phyloP scores from a whole-genome alignment of 1,284 basidiomycete genomes.

The Chalciporus sp. region DNA sequence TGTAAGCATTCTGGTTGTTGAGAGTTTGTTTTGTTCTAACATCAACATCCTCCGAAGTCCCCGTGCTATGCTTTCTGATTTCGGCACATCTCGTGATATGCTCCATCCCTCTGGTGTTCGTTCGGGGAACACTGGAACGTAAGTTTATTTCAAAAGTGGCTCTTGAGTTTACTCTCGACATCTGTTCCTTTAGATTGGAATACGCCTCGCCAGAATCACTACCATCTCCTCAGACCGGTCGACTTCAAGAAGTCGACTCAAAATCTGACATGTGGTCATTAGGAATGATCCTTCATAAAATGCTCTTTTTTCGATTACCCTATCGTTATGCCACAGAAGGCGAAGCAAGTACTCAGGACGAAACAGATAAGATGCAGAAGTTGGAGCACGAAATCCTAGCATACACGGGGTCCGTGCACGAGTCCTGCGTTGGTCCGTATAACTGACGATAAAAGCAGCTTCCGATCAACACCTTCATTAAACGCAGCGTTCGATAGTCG shows the following conservation, averaged over 20 bases:
- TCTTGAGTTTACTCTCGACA: slow-evolving; percentile 4
- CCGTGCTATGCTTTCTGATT: slow-evolving; percentile 89
- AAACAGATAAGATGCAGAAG: slow-evolving; percentile 59
- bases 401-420: slow-evolving; percentile 64
- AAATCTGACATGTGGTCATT: slow-evolving; percentile 90
- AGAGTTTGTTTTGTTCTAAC: slow-evolving; percentile 9
- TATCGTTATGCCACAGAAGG: slow-evolving; percentile 68
- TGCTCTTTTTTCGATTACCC: slow-evolving; percentile 86
- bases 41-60: slow-evolving; percentile 46
- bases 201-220: slow-evolving; percentile 88
- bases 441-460: slow-evolving; percentile 41
- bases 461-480: slow-evolving; percentile 57
- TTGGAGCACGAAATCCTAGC: slow-evolving; percentile 75
- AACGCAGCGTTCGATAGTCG: slow-evolving; percentile 63
- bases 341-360: slow-evolving; percentile 48
- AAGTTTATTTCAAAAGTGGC: slow-evolving; percentile 41
- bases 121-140: slow-evolving; percentile 93
- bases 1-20: slow-evolving; percentile 46
- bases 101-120: slow-evolving; percentile 65
- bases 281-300: slow-evolving; percentile 91
- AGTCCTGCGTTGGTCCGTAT: not conserved
- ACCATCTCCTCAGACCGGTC: slow-evolving; percentile 65
- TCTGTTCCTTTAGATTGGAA: slow-evolving; percentile 55
- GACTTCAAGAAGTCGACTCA: slow-evolving; percentile 75
- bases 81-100: slow-evolving; percentile 92